phyloP scores from a whole-genome alignment of 306 rosid species.

The Vachellia collinsii region DNA sequence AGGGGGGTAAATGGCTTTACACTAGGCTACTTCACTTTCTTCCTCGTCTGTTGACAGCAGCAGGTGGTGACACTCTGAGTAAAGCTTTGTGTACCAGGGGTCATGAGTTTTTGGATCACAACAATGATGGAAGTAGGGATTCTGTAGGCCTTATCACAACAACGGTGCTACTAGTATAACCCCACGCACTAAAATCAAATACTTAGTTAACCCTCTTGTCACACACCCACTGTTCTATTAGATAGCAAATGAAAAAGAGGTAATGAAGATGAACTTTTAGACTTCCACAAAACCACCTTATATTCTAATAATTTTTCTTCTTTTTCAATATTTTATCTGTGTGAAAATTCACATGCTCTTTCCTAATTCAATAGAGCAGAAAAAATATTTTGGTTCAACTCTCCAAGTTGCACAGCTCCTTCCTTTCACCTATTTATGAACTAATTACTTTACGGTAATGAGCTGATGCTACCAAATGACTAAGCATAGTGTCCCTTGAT shows the following conservation, averaged over 20 bases:
- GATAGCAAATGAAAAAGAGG: constrained; percentile 3
- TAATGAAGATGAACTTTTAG: neutral
- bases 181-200: neutral
- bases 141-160: neutral
- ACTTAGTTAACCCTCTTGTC: neutral
- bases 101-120: neutral
- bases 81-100: neutral
- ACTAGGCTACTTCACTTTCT: neutral
- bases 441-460: neutral
- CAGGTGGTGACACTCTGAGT: neutral
- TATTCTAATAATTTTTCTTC: neutral
- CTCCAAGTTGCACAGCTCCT: neutral
- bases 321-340: neutral
- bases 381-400: neutral
- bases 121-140: neutral
- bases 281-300: neutral
- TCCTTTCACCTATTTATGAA: neutral
- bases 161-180: neutral
- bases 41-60: neutral
- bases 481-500: neutral
- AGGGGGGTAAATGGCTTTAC: neutral
- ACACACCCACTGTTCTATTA: neutral
- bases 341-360: neutral
- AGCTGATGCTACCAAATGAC: neutral
- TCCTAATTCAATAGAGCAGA: neutral